Conservation (phyloP, 2,329 filamentous ascomycete species). For the Fusarium sp. region DNA sequence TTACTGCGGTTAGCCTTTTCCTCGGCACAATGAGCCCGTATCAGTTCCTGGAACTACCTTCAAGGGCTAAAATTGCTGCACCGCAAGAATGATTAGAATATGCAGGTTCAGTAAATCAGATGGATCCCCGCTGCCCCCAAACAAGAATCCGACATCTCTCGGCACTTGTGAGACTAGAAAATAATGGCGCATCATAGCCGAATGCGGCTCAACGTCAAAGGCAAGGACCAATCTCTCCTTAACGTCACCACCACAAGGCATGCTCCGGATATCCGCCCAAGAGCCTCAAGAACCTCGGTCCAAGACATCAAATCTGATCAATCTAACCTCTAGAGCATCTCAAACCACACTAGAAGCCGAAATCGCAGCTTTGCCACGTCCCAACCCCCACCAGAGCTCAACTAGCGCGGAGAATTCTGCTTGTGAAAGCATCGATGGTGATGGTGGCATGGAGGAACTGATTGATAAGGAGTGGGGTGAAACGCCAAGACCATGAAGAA, state of each 20-base stretch:
- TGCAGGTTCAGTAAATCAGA: not conserved
- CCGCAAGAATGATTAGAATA: not conserved
- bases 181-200: not conserved
- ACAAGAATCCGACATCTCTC: not conserved
- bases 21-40: not conserved
- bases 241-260: not conserved
- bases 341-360: constrained; percentile 3
- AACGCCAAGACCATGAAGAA: not conserved
- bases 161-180: not conserved
- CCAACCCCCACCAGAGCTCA: constrained; percentile 7
- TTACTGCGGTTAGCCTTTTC: too few species aligned
- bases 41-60: not conserved
- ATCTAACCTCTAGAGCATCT: constrained; percentile 4
- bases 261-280: not conserved
- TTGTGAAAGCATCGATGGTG: constrained; percentile 10
- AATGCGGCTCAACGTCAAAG: constrained; percentile 6
- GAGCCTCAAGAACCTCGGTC: not conserved
- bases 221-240: not conserved
- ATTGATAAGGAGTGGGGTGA: constrained; percentile 39
- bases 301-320: constrained; percentile 12
- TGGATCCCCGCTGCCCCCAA: not conserved
- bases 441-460: constrained; percentile 32
- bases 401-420: constrained; percentile 25
- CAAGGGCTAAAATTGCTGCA: not conserved
- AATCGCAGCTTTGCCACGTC: not conserved